These are phyloP conservation scores for Trametes cubensis DNA, from an alignment of 768 basidiomycete species.

Conservation along the genomic window DNA sequence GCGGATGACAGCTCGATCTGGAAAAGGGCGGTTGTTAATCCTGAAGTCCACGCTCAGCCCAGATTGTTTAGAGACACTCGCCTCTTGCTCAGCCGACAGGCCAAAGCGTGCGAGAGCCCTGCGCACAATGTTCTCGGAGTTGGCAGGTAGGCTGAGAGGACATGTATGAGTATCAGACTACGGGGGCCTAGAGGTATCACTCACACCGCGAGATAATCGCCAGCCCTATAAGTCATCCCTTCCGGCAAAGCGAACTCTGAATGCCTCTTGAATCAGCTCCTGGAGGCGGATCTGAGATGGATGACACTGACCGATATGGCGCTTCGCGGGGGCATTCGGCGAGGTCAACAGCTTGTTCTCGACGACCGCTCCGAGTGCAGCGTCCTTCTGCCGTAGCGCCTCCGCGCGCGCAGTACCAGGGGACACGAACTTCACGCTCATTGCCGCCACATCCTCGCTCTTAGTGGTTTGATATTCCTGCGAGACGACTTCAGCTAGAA, in stretches of 20 bases:
- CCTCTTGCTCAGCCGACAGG: constrained; percentile 43
- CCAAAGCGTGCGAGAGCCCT: constrained; percentile 43
- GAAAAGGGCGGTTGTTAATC: not conserved
- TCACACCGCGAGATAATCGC: constrained; percentile 52
- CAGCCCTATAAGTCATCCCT: constrained; percentile 41
- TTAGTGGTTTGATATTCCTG: constrained; percentile 37
- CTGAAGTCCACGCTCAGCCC: not conserved
- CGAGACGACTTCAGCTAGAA: constrained; percentile 8
- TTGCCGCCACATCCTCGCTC: constrained; percentile 18
- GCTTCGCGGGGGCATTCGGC: constrained; percentile 41
- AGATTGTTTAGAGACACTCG: constrained; percentile 11
- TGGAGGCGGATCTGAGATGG: too few species aligned
- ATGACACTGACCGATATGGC: constrained; percentile 41
- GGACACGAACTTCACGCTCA: constrained; percentile 38
- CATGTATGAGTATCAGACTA: not conserved
- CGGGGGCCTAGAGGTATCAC: constrained; percentile 8
- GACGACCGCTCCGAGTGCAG: constrained; percentile 42
- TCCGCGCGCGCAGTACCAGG: constrained; percentile 38
- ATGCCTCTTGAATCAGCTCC: too few species aligned
- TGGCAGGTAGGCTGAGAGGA: constrained; percentile 41
- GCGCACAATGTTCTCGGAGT: constrained; percentile 42
- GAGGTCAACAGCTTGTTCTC: constrained; percentile 44
- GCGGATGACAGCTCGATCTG: constrained; percentile 41
- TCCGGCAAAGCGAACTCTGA: constrained; percentile 45
- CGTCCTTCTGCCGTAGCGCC: constrained; percentile 41